Conservation (phyloP, 805 yeast species). For the Yarrowia sp. region DNA sequence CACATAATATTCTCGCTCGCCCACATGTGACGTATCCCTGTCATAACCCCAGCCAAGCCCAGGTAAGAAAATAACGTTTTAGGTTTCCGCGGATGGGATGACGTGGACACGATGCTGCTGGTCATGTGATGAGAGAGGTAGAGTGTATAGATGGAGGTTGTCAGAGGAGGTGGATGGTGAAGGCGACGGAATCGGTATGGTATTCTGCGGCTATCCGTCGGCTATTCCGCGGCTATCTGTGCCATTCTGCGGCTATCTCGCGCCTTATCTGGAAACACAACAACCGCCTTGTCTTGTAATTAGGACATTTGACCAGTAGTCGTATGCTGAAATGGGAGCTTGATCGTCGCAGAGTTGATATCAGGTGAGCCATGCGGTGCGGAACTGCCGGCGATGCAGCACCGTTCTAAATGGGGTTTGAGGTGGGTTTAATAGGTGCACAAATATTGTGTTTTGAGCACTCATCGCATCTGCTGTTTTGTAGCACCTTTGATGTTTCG, state of each 20-base stretch:
- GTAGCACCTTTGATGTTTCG: too few relatives aligned
- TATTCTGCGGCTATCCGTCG: too few relatives aligned
- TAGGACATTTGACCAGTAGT: too few relatives aligned
- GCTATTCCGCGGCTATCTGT: too few relatives aligned
- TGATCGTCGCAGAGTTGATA: constrained; percentile 31
- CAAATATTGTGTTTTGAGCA: too few relatives aligned
- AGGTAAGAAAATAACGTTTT: not conserved
- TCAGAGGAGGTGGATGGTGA: too few relatives aligned
- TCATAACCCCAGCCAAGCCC: constrained; percentile 29
- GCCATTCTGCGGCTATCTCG: too few relatives aligned
- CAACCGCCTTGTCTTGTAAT: too few relatives aligned
- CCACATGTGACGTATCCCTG: constrained; percentile 29
- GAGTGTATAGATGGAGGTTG: not conserved
- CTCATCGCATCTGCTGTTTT: too few relatives aligned
- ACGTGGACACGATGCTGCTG: constrained; percentile 7
- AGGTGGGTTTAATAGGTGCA: not conserved
- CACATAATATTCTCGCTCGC: not conserved
- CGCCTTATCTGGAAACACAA: too few relatives aligned
- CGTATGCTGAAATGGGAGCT: constrained; percentile 30
- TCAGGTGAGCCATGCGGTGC: constrained; percentile 1
- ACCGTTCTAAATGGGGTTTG: not conserved
- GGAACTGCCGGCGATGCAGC: not conserved
- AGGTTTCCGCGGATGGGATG: constrained; percentile 31
- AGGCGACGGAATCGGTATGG: too few relatives aligned
- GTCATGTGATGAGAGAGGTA: constrained; percentile 4